Base-by-base conservation (phyloP, 176 grass and related monocot genomes). In the Triticum timopheevii region DNA sequence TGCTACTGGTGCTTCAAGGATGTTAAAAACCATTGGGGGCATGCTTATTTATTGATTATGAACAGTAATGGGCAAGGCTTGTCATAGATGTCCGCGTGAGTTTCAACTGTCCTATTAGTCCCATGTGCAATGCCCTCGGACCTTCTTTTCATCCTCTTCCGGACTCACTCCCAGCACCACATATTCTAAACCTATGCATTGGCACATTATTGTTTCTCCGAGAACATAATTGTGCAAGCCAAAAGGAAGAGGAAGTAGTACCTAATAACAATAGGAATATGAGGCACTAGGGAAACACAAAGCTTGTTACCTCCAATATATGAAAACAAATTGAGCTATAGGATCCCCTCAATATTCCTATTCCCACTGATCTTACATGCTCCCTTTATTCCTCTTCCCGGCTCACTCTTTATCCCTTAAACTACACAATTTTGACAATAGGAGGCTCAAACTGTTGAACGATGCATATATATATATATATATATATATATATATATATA, bases 301-400 rank as follows among this genome's bases (percentile, higher is more conserved):
- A 77, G 2, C 16, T 33, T 27, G 28, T 50, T 33, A 33, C 47
- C 47, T 33, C 45, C 25, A 11, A 31, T 31, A 54, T 9, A 19
- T 16, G 73, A 76, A 47, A 2, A 30, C 1, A 13, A 45, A 64
- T 66, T 66, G 12, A 80, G 20, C 38, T 27, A 17, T 12, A 20
- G 39, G 33, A 23, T 72, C 79, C 81, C 76, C 77, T 81, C 84
- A 39, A 73, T 80, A 54, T 72, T 80, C 85, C 66, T 80, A 80
- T 80, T 86, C 85, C 85, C 50, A 71, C 27, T 13, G 27, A 40
- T 73, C 66, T 73, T 73, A 86, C 76, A 61, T 25, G 61, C 33
- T 64, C 64, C 34, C 25, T 31, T 66, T 77, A 72, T 36, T 80
- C 77, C 85, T 73, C 77, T 80, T 80, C 67, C 8, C 16, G 1